A percentile compares a stretch with the other conserved stretches of the same genome.
Evolutionary conservation across 2,329 filamentous ascomycete genomes (phyloP).

Genomic region (Arthrobotrys musiformis): DNA sequence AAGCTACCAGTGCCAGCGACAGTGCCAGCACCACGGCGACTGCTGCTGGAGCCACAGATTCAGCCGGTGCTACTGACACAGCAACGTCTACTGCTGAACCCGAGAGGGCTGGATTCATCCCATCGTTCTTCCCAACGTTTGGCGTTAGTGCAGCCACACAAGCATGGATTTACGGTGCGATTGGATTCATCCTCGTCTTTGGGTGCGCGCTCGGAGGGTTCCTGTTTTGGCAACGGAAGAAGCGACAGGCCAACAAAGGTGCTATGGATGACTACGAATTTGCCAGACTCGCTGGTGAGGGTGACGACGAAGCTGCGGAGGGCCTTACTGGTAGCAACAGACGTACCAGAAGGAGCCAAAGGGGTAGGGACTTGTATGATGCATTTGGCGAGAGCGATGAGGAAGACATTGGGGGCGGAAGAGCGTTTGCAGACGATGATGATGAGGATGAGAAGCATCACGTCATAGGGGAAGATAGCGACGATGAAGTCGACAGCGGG

Average conservation of each 20-base stretch:
- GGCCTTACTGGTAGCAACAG: conserved; percentile 64
- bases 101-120: conserved; percentile 72
- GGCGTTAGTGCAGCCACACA: conserved; percentile 87
- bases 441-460: conserved; percentile 64
- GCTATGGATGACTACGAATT: conserved; percentile 85
- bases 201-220: conserved; percentile 82
- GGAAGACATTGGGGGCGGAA: conserved; percentile 66
- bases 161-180: conserved; percentile 90
- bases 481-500: conserved; percentile 57
- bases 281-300: conserved; percentile 73
- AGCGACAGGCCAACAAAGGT: conserved; percentile 75
- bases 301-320: conserved; percentile 78
- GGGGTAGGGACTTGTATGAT: conserved; percentile 93
- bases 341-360: conserved; percentile 62
- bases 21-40: conserved; percentile 54
- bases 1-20: conserved; percentile 53
- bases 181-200: conserved; percentile 86
- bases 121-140: conserved; percentile 89
- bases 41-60: conserved; percentile 56
- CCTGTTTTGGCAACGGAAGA: conserved; percentile 81
- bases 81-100: conserved; percentile 28
- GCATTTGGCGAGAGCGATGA: conserved; percentile 95
- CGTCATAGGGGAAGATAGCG: conserved; percentile 56
- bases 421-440: conserved; percentile 62
- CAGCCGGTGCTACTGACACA: conserved; percentile 29